A percentile compares a stretch with the other conserved stretches of the same genome.
These are phyloP conservation scores for Nicotiana benthamiana DNA, from an alignment of 257 asterid genomes.

Conservation along the genomic window DNA sequence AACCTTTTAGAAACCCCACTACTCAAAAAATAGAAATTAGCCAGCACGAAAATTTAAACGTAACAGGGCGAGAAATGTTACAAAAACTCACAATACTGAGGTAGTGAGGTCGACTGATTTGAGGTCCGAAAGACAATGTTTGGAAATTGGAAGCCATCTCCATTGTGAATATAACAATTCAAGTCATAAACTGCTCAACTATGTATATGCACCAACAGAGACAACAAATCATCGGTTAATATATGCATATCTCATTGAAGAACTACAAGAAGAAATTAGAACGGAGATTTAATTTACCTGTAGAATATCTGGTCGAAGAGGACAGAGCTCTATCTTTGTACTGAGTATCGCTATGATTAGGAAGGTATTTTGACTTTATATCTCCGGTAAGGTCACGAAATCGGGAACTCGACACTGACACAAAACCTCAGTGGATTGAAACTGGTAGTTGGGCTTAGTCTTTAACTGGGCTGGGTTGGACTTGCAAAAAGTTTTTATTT, in stretches of 20 bases:
- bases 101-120: conserved; percentile 24
- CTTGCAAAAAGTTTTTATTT: too few relatives aligned
- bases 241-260: not conserved
- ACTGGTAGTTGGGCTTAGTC: too few relatives aligned
- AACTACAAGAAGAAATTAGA: not conserved
- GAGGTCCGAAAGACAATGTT: conserved; percentile 26
- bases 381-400: not conserved
- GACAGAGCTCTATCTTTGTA: not conserved
- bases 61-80: too few relatives aligned
- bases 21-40: not conserved
- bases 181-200: conserved; percentile 25
- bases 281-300: not conserved
- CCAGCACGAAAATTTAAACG: not conserved
- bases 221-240: not conserved
- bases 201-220: not conserved
- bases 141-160: conserved; percentile 37
- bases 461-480: not conserved
- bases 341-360: not conserved
- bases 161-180: conserved; percentile 14
- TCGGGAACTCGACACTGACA: not conserved
- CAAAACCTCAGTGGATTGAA: not conserved
- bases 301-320: not conserved
- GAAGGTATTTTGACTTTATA: not conserved
- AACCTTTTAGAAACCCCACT: not conserved
- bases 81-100: conserved; percentile 21